Conservation (phyloP, 2,329 filamentous ascomycete genomes). For the Cercospora beticola region DNA sequence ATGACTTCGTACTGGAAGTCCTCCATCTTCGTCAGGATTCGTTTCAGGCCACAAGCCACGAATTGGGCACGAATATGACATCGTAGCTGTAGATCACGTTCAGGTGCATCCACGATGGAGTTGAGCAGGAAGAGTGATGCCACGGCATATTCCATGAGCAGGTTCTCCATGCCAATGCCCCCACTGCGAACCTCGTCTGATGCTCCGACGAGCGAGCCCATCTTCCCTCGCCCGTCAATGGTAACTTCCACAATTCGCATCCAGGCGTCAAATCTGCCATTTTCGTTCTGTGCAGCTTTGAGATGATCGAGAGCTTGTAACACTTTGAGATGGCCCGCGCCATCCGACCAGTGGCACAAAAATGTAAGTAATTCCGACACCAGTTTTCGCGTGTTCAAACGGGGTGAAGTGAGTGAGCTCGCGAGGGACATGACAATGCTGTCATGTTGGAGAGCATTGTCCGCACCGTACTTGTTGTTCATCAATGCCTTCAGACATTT, state of each 20-base stretch:
- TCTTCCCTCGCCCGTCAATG: slow-evolving; percentile 93
- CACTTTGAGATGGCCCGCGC: slow-evolving; percentile 87
- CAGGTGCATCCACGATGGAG: slow-evolving; percentile 89
- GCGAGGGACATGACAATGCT: slow-evolving; percentile 86
- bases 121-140: slow-evolving; percentile 94
- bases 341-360: slow-evolving; percentile 88
- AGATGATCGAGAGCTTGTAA: slow-evolving; percentile 90
- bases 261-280: slow-evolving; percentile 95
- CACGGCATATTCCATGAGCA: slow-evolving; percentile 98
- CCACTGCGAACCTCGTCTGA: slow-evolving; percentile 95
- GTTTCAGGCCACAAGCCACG: slow-evolving; percentile 90
- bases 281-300: slow-evolving; percentile 84
- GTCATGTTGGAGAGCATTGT: slow-evolving; percentile 87
- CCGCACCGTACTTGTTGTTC: slow-evolving; percentile 99
- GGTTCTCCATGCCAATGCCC: slow-evolving; percentile 96
- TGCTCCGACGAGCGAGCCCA: slow-evolving; percentile 95
- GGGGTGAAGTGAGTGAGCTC: slow-evolving; percentile 81
- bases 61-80: slow-evolving; percentile 96
- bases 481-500: slow-evolving; percentile 96
- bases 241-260: slow-evolving; percentile 98
- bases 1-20: slow-evolving; percentile 97
- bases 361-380: slow-evolving; percentile 97
- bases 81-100: slow-evolving; percentile 83
- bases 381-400: slow-evolving; percentile 87
- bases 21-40: slow-evolving; percentile 94